Base-by-base conservation (phyloP, 371 early-diverging fungal species). In the Mucor piriformis region DNA sequence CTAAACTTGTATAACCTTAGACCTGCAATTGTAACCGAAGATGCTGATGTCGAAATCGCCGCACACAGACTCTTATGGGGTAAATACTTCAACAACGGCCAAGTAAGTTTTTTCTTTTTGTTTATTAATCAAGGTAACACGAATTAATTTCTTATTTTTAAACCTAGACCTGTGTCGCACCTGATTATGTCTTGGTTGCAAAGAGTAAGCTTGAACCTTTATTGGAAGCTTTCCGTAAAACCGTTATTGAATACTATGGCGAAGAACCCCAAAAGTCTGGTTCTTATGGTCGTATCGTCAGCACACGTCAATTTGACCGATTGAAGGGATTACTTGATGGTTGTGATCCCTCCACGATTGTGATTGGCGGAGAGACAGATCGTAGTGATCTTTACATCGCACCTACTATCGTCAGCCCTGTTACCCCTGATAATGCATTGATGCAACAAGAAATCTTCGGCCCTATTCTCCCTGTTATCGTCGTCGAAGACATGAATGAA, bases 361-460 rank as follows among this genome's bases (percentile, higher is more conserved):
- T 79, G 1, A 40, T 78, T 13, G 90, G 85, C 20, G 88, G 90
- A 6, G 67, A 83, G 16, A 69, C 72, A 0, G 81, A 89, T 50
- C 75, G 79, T 18, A 66, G 67, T 3, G 82, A 88, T 42, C 69
- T 80, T 5, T 92, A 62, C 67, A 81, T 93, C 53, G 82, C 86
- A 10, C 91, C 91, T 5, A 88, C 88, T 0, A 51, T 92, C 18
- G 79, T 93, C 4, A 60, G 71, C 13, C 78, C 86, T 25, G 86
- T 89, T 5, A 62, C 69, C 37, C 63, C 78, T 15, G 50, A 81
- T 29, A 71, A 74, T 56, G 54, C 67, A 11, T 61, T 93, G 44
- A 91, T 93, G 92, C 64, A 78, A 46, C 83, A 86, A n/a, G 94
- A 91, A 64, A 77, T 91, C 50, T 91, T 92, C 70, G 92, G 88